A percentile compares a stretch with the other conserved stretches of the same genome.
phyloP scores from a whole-genome alignment of 192 early-diverging fungal genomes.

The Entomortierella lignicola region DNA sequence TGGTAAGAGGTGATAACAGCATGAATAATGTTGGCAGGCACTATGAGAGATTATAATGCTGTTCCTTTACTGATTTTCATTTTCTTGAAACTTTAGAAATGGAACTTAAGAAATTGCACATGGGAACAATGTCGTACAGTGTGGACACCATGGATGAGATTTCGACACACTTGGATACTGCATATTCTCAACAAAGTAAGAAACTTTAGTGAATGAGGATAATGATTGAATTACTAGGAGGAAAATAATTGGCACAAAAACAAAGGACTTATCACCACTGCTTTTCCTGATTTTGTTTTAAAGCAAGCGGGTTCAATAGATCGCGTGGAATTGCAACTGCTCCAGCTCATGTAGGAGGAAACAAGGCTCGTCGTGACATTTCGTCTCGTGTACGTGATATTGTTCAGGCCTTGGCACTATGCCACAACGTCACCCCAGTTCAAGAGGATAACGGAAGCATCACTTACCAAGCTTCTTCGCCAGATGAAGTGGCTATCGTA shows the following conservation, averaged over 20 bases:
- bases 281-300: not conserved
- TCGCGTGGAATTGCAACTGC: slow-evolving; percentile 36
- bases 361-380: slow-evolving; percentile 83
- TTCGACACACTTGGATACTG: slow-evolving; percentile 69
- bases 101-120: slow-evolving; percentile 94
- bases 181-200: slow-evolving; percentile 57
- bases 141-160: slow-evolving; percentile 93
- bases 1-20: slow-evolving; percentile 64
- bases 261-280: not conserved
- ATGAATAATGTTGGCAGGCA: too few species aligned
- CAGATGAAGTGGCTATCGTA: slow-evolving; percentile 96
- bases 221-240: too few species aligned
- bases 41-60: too few species aligned
- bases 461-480: slow-evolving; percentile 94
- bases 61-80: not conserved
- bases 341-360: slow-evolving; percentile 44
- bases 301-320: slow-evolving; percentile 50
- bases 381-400: slow-evolving; percentile 88
- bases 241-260: not conserved
- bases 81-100: slow-evolving; percentile 72
- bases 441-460: slow-evolving; percentile 69
- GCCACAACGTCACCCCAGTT: slow-evolving; percentile 91
- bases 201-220: not conserved
- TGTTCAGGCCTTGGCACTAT: slow-evolving; percentile 87
- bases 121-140: slow-evolving; percentile 95